Evolutionary conservation across 1,284 basidiomycete species (phyloP), one percentile per base, ranked within the genome.

Genomic region (Trichosporon sp.): DNA sequence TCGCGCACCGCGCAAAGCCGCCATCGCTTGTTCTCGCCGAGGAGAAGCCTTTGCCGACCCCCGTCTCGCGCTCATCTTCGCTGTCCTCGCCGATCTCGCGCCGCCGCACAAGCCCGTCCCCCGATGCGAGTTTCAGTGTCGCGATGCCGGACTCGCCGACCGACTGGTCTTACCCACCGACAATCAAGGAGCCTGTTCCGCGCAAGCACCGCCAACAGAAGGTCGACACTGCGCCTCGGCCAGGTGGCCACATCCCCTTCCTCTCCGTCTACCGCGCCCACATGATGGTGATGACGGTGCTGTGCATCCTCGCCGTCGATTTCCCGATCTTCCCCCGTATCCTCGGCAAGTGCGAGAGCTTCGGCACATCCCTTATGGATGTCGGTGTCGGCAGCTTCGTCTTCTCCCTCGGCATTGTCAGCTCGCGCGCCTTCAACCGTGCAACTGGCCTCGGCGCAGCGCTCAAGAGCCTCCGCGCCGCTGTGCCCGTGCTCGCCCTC

Each of bases 351-450:
- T 96, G 93, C 77, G 95, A 99, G 83, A 91, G 92, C 0, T 98
- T 89, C 83, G 97, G 97, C 0, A 93, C 93, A 0, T 96, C 94
- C 25, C 77, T 97, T 93, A 99, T 99, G 96, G 97, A 99, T 78
- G 84, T 97, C 18, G 56, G 56, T 13, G 96, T 98, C 0, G 97
- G 96, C 9, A 95, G 95, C 0, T 81, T 81, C 58, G 80, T 81
- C 23, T 98, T 98, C 80, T 94, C 95, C 0, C 90, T 95, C 76
- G 97, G 96, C 18, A 83, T 98, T 53, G 90, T 95, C 5, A 93
- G 93, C 29, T 90, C 92, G 0, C 88, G 74, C 60, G 67, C 72
- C 21, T 67, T 77, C 69, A 62, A 69, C 1, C 53, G 51, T 12
- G 29, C 42, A 29, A 32, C 29, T 2, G 64, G 29, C 12, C 8